phyloP scores from a whole-genome alignment of 805 yeast species.

The Kodamaea kakaduensis region DNA sequence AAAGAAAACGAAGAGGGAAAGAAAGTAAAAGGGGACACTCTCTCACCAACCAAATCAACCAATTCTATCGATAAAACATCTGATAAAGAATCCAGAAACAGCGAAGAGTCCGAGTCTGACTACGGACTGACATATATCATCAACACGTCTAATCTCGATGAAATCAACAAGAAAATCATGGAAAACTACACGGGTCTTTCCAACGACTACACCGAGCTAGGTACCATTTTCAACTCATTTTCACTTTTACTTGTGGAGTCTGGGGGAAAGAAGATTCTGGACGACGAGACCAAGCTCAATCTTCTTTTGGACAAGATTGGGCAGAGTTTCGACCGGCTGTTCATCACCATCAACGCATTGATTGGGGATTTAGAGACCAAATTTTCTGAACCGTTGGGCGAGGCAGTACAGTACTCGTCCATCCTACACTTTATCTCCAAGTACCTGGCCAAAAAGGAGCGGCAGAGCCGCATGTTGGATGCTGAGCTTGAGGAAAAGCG shows the following conservation, averaged over 20 bases:
- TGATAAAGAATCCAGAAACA: neutral
- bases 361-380: slow-evolving; percentile 52
- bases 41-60: slow-evolving; percentile 4
- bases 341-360: slow-evolving; percentile 48
- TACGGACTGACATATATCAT: slow-evolving; percentile 12
- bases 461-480: slow-evolving; percentile 31
- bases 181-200: slow-evolving; percentile 56
- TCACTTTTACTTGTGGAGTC: slow-evolving; percentile 45
- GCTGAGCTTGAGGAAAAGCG: slow-evolving; percentile 30
- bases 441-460: slow-evolving; percentile 46
- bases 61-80: too few species aligned
- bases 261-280: slow-evolving; percentile 16
- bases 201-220: slow-evolving; percentile 69
- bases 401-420: slow-evolving; percentile 61
- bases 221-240: slow-evolving; percentile 51
- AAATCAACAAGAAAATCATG: slow-evolving; percentile 52
- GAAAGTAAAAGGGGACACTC: neutral
- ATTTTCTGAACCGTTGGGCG: slow-evolving; percentile 66
- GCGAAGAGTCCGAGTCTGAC: neutral
- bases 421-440: slow-evolving; percentile 56
- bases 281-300: slow-evolving; percentile 27
- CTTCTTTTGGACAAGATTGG: slow-evolving; percentile 70
- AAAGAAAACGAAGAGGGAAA: too few species aligned
- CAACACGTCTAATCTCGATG: slow-evolving; percentile 47
- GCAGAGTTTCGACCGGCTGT: slow-evolving; percentile 72